A percentile compares a stretch with the other conserved stretches of the same genome.
Evolutionary conservation across 2,329 filamentous ascomycete genomes (phyloP).

Genomic region (Botrytis tulipae): DNA sequence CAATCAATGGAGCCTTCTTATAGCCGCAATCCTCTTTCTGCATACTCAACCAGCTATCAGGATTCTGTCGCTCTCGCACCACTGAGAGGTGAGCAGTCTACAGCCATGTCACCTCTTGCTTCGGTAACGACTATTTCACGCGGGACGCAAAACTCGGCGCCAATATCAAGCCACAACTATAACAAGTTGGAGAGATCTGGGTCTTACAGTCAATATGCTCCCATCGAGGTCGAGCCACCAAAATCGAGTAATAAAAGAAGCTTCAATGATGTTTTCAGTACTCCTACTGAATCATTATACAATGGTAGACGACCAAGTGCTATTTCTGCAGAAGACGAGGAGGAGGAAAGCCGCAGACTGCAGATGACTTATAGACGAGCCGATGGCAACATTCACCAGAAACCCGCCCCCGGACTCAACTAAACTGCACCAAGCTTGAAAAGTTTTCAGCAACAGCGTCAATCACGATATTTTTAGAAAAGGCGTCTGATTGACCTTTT

Average conservation of each 20-base stretch:
- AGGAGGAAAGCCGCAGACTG: slow-evolving; percentile 23
- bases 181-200: slow-evolving; percentile 27
- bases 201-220: slow-evolving; percentile 28
- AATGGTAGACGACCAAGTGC: slow-evolving; percentile 46
- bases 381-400: slow-evolving; percentile 26
- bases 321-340: slow-evolving; percentile 30
- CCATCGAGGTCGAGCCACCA: slow-evolving; percentile 24
- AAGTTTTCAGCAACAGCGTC: too few relatives aligned
- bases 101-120: slow-evolving; percentile 31
- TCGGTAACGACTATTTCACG: slow-evolving; percentile 26
- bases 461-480: background rate
- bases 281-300: slow-evolving; percentile 40
- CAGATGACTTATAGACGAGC: slow-evolving; percentile 37
- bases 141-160: slow-evolving; percentile 20
- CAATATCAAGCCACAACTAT: slow-evolving; percentile 24
- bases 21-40: slow-evolving; percentile 7
- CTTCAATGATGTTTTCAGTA: slow-evolving; percentile 32
- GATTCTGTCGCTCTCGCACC: slow-evolving; percentile 25
- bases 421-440: background rate
- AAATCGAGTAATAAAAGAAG: slow-evolving; percentile 32
- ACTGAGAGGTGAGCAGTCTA: slow-evolving; percentile 21
- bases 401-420: background rate
- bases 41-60: background rate
- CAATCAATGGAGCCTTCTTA: slow-evolving; percentile 10
- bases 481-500: slow-evolving; percentile 6